Conservation (phyloP, 768 basidiomycete species). For the Mycena chlorophos region DNA sequence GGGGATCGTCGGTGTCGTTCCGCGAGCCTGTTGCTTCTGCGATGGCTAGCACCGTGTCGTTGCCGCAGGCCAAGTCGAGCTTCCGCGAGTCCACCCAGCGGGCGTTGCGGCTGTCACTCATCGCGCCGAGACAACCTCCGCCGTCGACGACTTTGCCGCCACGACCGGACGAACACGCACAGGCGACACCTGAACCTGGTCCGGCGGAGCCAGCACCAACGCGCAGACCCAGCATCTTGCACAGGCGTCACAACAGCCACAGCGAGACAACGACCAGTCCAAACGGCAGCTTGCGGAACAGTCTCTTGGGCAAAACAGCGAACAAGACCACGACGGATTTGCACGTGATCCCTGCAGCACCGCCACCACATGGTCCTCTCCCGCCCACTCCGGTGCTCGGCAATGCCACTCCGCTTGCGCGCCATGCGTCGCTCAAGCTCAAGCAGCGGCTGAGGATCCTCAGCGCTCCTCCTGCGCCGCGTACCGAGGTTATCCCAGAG, state of each 20-base stretch:
- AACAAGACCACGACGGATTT: slow-evolving; percentile 24
- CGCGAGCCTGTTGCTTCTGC: slow-evolving; percentile 13
- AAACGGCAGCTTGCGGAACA: slow-evolving; percentile 20
- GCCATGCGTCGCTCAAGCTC: slow-evolving; percentile 53
- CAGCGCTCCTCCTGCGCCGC: slow-evolving; percentile 53
- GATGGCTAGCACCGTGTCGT: slow-evolving; percentile 12
- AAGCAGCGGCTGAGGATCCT: slow-evolving; percentile 68
- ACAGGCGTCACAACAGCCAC: slow-evolving; percentile 7
- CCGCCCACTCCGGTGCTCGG: slow-evolving; percentile 38
- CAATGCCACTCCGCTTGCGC: slow-evolving; percentile 27
- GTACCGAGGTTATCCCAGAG: slow-evolving; percentile 15
- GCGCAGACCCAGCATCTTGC: slow-evolving; percentile 8
- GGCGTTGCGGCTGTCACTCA: slow-evolving; percentile 56
- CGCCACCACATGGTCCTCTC: slow-evolving; percentile 47
- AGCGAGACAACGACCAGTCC: neutral
- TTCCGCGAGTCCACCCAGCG: slow-evolving; percentile 63
- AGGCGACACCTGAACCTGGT: slow-evolving; percentile 35
- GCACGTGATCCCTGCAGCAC: slow-evolving; percentile 45
- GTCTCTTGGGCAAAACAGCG: neutral
- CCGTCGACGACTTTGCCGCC: slow-evolving; percentile 63
- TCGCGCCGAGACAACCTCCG: slow-evolving; percentile 64
- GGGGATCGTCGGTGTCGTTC: slow-evolving; percentile 14
- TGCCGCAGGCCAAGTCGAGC: slow-evolving; percentile 32
- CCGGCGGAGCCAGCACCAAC: slow-evolving; percentile 35
- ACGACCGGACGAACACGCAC: slow-evolving; percentile 59